Conservation (phyloP, 768 basidiomycete genomes). For the Inosperma sp. region DNA sequence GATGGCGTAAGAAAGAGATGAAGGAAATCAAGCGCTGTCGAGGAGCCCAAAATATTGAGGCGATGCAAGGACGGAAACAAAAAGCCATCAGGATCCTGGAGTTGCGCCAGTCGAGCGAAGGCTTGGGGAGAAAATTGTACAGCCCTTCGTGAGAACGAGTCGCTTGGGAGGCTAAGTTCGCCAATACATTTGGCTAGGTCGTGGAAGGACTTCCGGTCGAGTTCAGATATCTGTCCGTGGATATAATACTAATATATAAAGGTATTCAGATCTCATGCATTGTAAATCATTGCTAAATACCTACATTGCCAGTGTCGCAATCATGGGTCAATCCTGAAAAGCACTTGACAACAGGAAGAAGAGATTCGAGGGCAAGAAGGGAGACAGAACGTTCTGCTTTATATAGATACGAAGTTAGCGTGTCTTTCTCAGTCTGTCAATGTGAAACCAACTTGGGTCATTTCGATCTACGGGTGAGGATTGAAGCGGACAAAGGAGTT, state of each 20-base stretch:
- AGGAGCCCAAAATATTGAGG: constrained; percentile 4
- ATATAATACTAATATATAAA: not conserved
- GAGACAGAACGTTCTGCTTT: not conserved
- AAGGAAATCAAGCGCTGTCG: not conserved
- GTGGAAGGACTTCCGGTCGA: constrained; percentile 4
- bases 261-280: too few species aligned
- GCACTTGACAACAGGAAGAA: not conserved
- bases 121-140: not conserved
- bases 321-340: not conserved
- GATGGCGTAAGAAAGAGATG: not conserved
- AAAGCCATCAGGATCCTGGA: constrained; percentile 1
- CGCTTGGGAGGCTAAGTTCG: constrained; percentile 3
- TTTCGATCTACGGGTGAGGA: too few species aligned
- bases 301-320: not conserved
- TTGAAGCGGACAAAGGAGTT: too few species aligned
- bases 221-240: not conserved
- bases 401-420: not conserved
- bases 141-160: too few species aligned
- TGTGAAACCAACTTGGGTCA: not conserved
- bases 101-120: not conserved
- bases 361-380: not conserved
- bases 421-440: too few species aligned
- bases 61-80: constrained; percentile 12
- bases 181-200: not conserved
- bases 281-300: not conserved